Percentiles rank a stretch among this genome's conserved stretches.
phyloP scores from a whole-genome alignment of 1,139 yeast species.

The Sugiyamaella xylanicola region DNA sequence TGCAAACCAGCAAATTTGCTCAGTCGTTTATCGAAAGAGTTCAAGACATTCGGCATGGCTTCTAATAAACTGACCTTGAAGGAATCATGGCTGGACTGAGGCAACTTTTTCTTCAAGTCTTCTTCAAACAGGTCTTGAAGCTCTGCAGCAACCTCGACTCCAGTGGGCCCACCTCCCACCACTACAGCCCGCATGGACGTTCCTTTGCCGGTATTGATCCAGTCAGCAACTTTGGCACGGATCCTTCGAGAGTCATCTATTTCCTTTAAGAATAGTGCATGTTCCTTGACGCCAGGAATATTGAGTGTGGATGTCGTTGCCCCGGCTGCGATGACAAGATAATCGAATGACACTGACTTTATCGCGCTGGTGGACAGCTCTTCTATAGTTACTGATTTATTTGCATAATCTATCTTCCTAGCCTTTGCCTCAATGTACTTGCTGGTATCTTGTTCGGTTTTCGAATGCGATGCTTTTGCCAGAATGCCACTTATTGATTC shows the following conservation, averaged over 20 bases:
- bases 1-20: slow-evolving; percentile 82
- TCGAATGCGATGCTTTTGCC: slow-evolving; percentile 64
- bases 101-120: slow-evolving; percentile 86
- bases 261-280: slow-evolving; percentile 85
- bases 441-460: slow-evolving; percentile 50
- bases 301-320: slow-evolving; percentile 92
- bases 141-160: slow-evolving; percentile 96
- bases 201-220: slow-evolving; percentile 79
- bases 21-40: slow-evolving; percentile 80
- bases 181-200: slow-evolving; percentile 78
- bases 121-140: slow-evolving; percentile 91
- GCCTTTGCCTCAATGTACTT: slow-evolving; percentile 91
- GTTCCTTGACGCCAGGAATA: slow-evolving; percentile 87
- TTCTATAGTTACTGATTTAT: slow-evolving; percentile 59
- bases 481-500: slow-evolving; percentile 80
- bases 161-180: slow-evolving; percentile 97
- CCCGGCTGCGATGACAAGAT: slow-evolving; percentile 86
- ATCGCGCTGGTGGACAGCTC: slow-evolving; percentile 17
- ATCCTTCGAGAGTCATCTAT: slow-evolving; percentile 78
- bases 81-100: slow-evolving; percentile 70
- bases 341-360: slow-evolving; percentile 58
- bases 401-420: slow-evolving; percentile 70
- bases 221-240: slow-evolving; percentile 73
- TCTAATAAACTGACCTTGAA: slow-evolving; percentile 83
- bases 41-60: slow-evolving; percentile 87